Conservation (phyloP, 2,329 filamentous ascomycete genomes). For the Curvularia verruculosa region DNA sequence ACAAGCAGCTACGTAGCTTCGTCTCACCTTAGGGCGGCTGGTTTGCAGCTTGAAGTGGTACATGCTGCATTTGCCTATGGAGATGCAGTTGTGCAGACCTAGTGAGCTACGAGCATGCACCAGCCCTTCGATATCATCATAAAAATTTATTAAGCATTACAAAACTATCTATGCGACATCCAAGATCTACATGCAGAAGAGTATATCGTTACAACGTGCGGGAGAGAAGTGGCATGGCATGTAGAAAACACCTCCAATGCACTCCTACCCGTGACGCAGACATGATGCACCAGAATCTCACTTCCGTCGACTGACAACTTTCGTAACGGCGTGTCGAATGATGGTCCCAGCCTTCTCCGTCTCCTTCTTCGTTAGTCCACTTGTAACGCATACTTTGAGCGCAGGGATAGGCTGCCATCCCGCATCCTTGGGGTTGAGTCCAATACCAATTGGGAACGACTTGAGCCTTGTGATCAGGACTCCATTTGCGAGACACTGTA, state of each 20-base stretch:
- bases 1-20: no score
- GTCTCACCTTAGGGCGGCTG: not conserved
- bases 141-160: constrained; percentile 10
- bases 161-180: not conserved
- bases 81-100: not conserved
- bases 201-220: constrained; percentile 4
- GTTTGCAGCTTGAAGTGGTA: not conserved
- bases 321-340: constrained; percentile 91
- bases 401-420: constrained; percentile 74
- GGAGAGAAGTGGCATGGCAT: not conserved
- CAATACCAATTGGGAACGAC: constrained; percentile 66
- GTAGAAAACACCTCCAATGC: constrained; percentile 5
- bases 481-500: constrained; percentile 79
- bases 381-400: constrained; percentile 89
- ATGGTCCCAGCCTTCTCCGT: constrained; percentile 89
- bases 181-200: constrained; percentile 2
- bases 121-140: no score
- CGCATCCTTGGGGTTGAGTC: constrained; percentile 70
- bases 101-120: not conserved
- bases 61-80: not conserved
- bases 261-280: not conserved
- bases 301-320: constrained; percentile 72
- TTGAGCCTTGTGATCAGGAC: constrained; percentile 90
- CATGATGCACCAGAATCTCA: constrained; percentile 7
- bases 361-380: constrained; percentile 88